Conservation (phyloP, 768 basidiomycete genomes). For the Pisolithus microcarpus region DNA sequence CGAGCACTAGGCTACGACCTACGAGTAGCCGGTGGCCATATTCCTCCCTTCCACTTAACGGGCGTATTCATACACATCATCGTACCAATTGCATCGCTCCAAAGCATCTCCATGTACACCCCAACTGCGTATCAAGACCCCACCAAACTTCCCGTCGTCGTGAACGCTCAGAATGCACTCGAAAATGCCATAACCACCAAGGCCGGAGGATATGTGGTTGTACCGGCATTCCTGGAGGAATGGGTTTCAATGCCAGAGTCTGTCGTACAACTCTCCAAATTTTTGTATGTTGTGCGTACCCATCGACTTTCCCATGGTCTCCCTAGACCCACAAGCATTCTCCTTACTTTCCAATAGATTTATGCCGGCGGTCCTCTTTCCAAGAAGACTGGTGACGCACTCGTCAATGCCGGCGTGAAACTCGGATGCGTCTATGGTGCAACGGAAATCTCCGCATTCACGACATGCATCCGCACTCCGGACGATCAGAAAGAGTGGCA, state of each 20-base stretch:
- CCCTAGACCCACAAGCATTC: not conserved
- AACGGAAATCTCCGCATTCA: conserved; percentile 21
- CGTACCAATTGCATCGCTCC: conserved; percentile 12
- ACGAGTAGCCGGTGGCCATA: conserved; percentile 16
- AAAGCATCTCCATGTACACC: conserved; percentile 19
- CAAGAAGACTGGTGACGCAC: conserved; percentile 26
- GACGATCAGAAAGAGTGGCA: conserved; percentile 24
- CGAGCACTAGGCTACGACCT: conserved; percentile 7
- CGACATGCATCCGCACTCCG: conserved; percentile 8
- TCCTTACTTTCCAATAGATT: conserved; percentile 16
- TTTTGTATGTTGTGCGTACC: conserved; percentile 25
- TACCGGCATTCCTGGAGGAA: conserved; percentile 34
- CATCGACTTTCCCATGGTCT: not conserved
- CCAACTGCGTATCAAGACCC: conserved; percentile 19
- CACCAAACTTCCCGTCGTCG: conserved; percentile 25
- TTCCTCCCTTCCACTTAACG: conserved; percentile 23
- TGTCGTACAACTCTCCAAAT: conserved; percentile 17
- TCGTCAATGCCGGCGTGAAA: conserved; percentile 28
- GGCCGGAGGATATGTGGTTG: conserved; percentile 26
- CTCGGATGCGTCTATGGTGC: conserved; percentile 31
- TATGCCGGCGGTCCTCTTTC: conserved; percentile 36
- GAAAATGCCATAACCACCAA: conserved; percentile 24
- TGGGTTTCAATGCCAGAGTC: conserved; percentile 25
- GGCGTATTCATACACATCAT: conserved; percentile 15
- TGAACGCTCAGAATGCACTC: conserved; percentile 35